Percentiles rank a stretch among this genome's conserved stretches.
Conservation (phyloP, 495 filamentous ascomycete genomes). For the Bacidia rubella region DNA sequence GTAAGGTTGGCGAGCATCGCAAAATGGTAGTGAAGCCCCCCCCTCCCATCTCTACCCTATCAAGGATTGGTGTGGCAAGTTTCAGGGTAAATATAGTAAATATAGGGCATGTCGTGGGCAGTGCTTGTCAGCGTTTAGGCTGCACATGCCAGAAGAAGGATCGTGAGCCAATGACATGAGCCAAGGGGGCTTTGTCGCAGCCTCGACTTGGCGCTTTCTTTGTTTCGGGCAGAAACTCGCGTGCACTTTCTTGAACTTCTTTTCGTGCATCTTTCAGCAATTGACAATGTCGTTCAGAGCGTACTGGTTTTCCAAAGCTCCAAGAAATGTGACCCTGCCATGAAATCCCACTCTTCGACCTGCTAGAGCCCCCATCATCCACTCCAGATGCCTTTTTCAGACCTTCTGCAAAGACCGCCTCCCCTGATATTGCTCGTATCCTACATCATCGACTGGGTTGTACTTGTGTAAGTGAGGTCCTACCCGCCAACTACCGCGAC, state of each 20-base stretch:
- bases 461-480: constrained; percentile 35
- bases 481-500: constrained; percentile 24
- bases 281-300: neutral
- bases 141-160: too few species aligned
- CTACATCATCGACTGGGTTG: constrained; percentile 41
- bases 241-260: neutral
- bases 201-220: neutral
- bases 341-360: too few species aligned
- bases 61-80: neutral
- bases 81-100: neutral
- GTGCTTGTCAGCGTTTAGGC: too few species aligned
- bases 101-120: too few species aligned
- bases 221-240: neutral
- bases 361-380: neutral
- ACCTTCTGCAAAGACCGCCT: neutral
- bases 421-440: constrained; percentile 18
- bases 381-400: neutral
- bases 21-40: too few species aligned
- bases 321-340: too few species aligned
- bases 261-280: neutral
- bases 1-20: too few species aligned
- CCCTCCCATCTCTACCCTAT: too few species aligned
- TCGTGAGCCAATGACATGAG: neutral
- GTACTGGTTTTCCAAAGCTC: too few species aligned
- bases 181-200: too few species aligned